Percentiles rank a stretch among this genome's conserved stretches.
phyloP scores from a whole-genome alignment of 2,329 filamentous ascomycete species.

The Teratosphaeria epicoccoides region DNA sequence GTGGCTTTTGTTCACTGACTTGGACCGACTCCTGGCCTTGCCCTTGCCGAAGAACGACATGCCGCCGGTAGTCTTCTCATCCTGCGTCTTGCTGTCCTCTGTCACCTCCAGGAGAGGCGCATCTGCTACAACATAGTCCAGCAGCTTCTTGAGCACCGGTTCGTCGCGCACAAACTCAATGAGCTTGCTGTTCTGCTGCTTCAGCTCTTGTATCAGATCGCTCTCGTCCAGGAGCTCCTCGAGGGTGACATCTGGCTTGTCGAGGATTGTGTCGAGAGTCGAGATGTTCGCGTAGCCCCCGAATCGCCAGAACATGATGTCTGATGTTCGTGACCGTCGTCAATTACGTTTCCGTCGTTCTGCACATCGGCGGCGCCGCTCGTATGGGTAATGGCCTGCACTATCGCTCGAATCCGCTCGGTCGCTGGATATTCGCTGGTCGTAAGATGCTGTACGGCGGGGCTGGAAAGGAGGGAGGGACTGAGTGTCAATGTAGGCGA shows the following conservation, averaged over 20 bases:
- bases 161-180: constrained; percentile 92
- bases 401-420: not conserved
- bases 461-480: not conserved
- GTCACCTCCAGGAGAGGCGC: constrained; percentile 40
- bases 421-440: not conserved
- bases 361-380: not conserved
- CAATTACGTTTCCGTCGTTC: not conserved
- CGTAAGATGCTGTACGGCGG: not conserved
- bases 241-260: constrained; percentile 86
- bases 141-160: constrained; percentile 68
- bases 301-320: constrained; percentile 99
- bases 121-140: constrained; percentile 84
- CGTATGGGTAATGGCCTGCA: not conserved
- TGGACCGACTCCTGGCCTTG: constrained; percentile 32
- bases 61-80: constrained; percentile 33
- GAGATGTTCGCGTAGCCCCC: constrained; percentile 97
- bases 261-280: constrained; percentile 89
- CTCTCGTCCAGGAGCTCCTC: constrained; percentile 94
- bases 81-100: constrained; percentile 25
- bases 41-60: constrained; percentile 39
- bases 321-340: not conserved
- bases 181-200: constrained; percentile 94
- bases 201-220: constrained; percentile 93
- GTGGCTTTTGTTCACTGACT: constrained; percentile 30
- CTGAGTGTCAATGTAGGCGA: not conserved